Evolutionary conservation across 805 yeast species (phyloP).

Genomic region (Kodamaea jinghongensis): DNA sequence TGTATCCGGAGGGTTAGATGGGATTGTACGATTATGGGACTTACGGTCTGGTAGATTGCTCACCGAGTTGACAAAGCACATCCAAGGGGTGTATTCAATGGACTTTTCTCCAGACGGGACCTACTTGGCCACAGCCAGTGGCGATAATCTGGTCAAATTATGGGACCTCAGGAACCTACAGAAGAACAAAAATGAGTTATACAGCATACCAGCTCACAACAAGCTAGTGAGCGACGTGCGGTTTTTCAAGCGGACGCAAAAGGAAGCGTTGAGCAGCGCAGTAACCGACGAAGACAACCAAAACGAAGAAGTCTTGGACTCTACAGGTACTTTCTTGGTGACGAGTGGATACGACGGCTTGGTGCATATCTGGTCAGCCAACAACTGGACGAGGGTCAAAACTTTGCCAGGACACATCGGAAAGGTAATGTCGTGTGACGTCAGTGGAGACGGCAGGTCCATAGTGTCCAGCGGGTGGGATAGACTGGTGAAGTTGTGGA

Average conservation of each 20-base stretch:
- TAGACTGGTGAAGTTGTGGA: conserved; percentile 69
- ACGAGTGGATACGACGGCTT: conserved; percentile 72
- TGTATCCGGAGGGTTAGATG: conserved; percentile 79
- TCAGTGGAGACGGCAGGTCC: conserved; percentile 37
- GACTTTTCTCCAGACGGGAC: conserved; percentile 79
- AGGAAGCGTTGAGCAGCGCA: conserved; percentile 14
- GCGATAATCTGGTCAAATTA: conserved; percentile 72
- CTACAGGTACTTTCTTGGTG: conserved; percentile 48
- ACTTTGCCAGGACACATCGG: conserved; percentile 58
- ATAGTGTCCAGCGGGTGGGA: conserved; percentile 83
- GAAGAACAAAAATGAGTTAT: conserved; percentile 31
- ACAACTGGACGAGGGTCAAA: conserved; percentile 61
- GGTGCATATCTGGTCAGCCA: conserved; percentile 59
- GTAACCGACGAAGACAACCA: conserved; percentile 30
- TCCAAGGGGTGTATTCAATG: conserved; percentile 63
- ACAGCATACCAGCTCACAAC: conserved; percentile 70
- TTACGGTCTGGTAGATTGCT: conserved; percentile 70
- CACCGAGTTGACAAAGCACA: conserved; percentile 62
- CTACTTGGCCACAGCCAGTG: conserved; percentile 78
- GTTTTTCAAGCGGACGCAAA: conserved; percentile 37
- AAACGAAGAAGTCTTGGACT: conserved; percentile 26
- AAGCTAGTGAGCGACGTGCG: conserved; percentile 66
- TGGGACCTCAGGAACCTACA: conserved; percentile 73
- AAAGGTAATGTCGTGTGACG: conserved; percentile 69
- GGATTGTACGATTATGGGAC: conserved; percentile 78